Evolutionary conservation across 2,329 filamentous ascomycete genomes (phyloP).

Genomic region (Tricladium varicosporioides): DNA sequence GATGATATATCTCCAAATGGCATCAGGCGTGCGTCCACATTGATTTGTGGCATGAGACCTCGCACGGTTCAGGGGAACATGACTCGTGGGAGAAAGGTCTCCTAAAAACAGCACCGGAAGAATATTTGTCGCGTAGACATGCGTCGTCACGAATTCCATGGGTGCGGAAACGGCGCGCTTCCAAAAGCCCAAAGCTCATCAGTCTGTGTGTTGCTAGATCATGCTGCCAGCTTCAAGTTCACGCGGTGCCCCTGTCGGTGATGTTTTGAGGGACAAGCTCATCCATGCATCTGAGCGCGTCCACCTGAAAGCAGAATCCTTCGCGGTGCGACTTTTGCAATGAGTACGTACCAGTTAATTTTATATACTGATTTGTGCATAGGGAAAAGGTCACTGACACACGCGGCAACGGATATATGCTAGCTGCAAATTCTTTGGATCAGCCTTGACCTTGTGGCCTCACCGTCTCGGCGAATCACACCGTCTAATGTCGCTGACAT

Average conservation of each 20-base stretch:
- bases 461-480: neutral
- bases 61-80: constrained; percentile 7
- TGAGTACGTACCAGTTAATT: too few relatives aligned
- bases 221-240: neutral
- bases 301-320: neutral
- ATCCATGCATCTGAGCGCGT: constrained; percentile 3
- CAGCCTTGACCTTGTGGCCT: neutral
- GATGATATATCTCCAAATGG: neutral
- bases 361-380: too few relatives aligned
- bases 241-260: neutral
- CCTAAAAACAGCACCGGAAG: constrained; percentile 8
- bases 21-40: neutral
- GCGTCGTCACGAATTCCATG: neutral
- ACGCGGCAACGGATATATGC: neutral
- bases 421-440: neutral
- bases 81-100: constrained; percentile 4
- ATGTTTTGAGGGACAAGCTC: constrained; percentile 6
- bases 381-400: too few relatives aligned
- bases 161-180: constrained; percentile 4
- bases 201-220: neutral
- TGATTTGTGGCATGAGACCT: constrained; percentile 4
- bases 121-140: constrained; percentile 2
- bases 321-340: neutral
- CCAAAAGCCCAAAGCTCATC: neutral
- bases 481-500: too few relatives aligned